These are phyloP conservation scores for Cladochytrium replicatum DNA, from an alignment of 192 early-diverging fungal species.

Conservation along the genomic window DNA sequence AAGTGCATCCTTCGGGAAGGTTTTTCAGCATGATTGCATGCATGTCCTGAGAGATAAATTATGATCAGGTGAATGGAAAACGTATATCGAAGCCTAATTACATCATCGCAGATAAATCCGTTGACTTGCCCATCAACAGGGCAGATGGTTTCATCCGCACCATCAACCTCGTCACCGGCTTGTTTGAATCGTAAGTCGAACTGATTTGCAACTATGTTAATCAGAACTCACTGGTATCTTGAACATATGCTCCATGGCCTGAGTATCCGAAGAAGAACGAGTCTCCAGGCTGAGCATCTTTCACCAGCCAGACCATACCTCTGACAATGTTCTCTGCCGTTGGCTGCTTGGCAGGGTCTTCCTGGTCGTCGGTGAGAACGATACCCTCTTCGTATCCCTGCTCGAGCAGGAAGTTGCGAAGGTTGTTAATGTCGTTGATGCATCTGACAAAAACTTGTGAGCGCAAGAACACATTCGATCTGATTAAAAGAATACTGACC, in stretches of 20 bases:
- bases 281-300: conserved; percentile 35
- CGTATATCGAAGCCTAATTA: too few relatives aligned
- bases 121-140: neutral
- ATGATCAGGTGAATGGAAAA: too few relatives aligned
- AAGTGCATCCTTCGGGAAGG: conserved; percentile 57
- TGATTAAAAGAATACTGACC: too few relatives aligned
- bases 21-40: conserved; percentile 24
- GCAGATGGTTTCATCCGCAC: conserved; percentile 15
- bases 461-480: too few relatives aligned
- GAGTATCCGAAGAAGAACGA: conserved; percentile 26
- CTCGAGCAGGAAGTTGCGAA: conserved; percentile 4
- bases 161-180: conserved; percentile 33
- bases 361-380: conserved; percentile 33
- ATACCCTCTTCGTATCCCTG: too few relatives aligned
- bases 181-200: too few relatives aligned
- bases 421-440: conserved; percentile 24
- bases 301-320: conserved; percentile 41
- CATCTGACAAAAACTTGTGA: conserved; percentile 1
- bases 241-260: neutral
- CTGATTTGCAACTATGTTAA: too few relatives aligned
- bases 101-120: conserved; percentile 1
- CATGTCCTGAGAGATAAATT: too few relatives aligned
- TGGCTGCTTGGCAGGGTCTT: conserved; percentile 22
- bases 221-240: too few relatives aligned
- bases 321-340: conserved; percentile 37